Conservation (phyloP, 352 stramenopile genomes). For the Phytophthora sp. region DNA sequence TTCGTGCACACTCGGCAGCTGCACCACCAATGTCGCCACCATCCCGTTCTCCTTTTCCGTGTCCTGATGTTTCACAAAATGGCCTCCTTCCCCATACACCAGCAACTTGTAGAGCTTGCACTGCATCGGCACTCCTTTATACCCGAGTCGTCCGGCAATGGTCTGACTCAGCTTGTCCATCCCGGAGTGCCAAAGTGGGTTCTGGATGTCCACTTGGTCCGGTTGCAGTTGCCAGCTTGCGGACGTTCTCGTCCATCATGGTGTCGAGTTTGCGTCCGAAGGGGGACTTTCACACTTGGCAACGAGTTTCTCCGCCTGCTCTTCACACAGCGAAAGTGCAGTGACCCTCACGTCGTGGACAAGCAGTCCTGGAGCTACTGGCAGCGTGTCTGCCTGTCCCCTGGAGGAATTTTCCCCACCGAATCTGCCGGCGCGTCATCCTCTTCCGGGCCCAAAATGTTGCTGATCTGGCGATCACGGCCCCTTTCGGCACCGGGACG, state of each 20-base stretch:
- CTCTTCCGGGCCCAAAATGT: slow-evolving; percentile 4
- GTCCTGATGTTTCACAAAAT: slow-evolving; percentile 53
- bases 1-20: slow-evolving; percentile 30
- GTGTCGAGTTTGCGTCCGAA: slow-evolving; percentile 23
- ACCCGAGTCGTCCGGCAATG: slow-evolving; percentile 8
- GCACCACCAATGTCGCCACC: slow-evolving; percentile 52
- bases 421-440: not conserved
- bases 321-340: slow-evolving; percentile 7
- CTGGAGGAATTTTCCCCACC: slow-evolving; percentile 5
- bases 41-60: slow-evolving; percentile 61
- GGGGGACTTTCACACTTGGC: slow-evolving; percentile 34
- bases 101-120: slow-evolving; percentile 52
- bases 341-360: slow-evolving; percentile 15
- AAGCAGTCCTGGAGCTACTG: not conserved
- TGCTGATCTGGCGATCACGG: slow-evolving; percentile 1
- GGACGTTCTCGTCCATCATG: slow-evolving; percentile 22
- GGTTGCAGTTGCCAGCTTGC: slow-evolving; percentile 22
- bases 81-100: slow-evolving; percentile 44
- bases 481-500: not conserved
- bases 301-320: slow-evolving; percentile 8
- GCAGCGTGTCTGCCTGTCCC: slow-evolving; percentile 7
- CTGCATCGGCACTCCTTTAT: slow-evolving; percentile 9
- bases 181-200: slow-evolving; percentile 11
- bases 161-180: slow-evolving; percentile 5
- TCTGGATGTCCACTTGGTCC: slow-evolving; percentile 15